Percentiles rank a stretch among this genome's conserved stretches.
phyloP scores from a whole-genome alignment of 208 protist species.

The Acanthamoeba lenticulata region DNA sequence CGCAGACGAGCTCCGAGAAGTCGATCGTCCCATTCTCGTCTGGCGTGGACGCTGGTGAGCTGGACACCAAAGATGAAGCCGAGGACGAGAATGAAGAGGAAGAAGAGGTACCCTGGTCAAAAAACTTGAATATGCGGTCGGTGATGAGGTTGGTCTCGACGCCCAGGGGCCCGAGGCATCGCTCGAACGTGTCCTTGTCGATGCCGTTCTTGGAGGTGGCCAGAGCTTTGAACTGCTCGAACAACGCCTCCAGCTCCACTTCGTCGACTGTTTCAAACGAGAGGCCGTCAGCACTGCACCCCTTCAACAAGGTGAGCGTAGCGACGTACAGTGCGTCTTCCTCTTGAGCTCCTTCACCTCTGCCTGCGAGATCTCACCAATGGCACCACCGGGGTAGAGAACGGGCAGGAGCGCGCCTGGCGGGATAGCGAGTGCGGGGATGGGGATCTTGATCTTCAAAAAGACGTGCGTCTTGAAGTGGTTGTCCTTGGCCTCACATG shows the following conservation, averaged over 20 bases:
- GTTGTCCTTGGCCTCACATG: conserved; percentile 20
- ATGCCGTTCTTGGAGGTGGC: conserved; percentile 63
- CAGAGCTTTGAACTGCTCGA: conserved; percentile 72
- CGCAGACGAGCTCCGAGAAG: conserved; percentile 75
- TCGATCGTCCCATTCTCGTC: conserved; percentile 74
- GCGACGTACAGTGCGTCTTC: conserved; percentile 63
- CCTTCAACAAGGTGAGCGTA: background rate
- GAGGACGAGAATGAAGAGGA: background rate
- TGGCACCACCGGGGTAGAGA: conserved; percentile 42
- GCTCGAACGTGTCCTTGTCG: conserved; percentile 75
- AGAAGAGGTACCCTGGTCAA: conserved; percentile 71
- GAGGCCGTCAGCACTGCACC: background rate
- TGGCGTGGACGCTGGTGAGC: background rate
- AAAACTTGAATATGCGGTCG: conserved; percentile 78
- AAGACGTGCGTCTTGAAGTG: conserved; percentile 62
- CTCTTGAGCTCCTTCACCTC: conserved; percentile 59
- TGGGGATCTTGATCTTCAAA: conserved; percentile 68
- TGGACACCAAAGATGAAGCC: background rate
- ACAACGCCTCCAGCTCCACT: conserved; percentile 74
- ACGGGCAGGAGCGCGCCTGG: conserved; percentile 53
- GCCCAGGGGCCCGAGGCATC: conserved; percentile 75
- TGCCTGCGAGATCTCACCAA: conserved; percentile 2
- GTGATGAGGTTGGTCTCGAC: conserved; percentile 76
- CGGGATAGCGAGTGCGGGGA: conserved; percentile 51
- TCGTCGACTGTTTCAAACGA: conserved; percentile 30